These are phyloP conservation scores for Aspergillus fumigatus DNA, from an alignment of 2,329 filamentous ascomycete species.

Conservation along the genomic window DNA sequence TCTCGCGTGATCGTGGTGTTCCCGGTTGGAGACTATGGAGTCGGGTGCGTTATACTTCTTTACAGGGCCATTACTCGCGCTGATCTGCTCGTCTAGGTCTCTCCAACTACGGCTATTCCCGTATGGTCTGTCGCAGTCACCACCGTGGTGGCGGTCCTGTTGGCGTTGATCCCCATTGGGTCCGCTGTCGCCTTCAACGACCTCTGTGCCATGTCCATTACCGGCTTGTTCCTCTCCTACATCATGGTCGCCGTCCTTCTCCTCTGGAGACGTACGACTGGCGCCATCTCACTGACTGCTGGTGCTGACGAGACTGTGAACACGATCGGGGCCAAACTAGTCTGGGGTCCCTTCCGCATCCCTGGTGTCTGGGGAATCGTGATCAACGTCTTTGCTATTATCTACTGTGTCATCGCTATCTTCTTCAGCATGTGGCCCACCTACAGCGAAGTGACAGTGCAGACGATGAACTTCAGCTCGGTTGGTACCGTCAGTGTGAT, in stretches of 20 bases:
- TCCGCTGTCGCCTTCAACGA: conserved; percentile 48
- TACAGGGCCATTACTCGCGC: not conserved
- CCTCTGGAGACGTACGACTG: conserved; percentile 37
- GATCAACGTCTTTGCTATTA: conserved; percentile 41
- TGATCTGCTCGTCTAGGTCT: not conserved
- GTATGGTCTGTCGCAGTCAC: conserved; percentile 24
- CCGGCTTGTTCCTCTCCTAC: conserved; percentile 46
- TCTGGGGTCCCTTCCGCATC: conserved; percentile 23
- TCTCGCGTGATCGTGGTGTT: conserved; percentile 34
- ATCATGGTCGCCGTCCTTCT: conserved; percentile 44
- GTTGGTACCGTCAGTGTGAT: conserved; percentile 42
- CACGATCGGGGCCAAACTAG: conserved; percentile 10
- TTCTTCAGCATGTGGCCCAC: conserved; percentile 48
- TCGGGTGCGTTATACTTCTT: conserved; percentile 14
- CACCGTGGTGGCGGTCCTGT: conserved; percentile 27
- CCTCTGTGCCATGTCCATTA: conserved; percentile 45
- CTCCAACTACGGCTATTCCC: conserved; percentile 18
- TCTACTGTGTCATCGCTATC: conserved; percentile 42
- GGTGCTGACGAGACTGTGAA: conserved; percentile 30
- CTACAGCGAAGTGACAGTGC: conserved; percentile 28
- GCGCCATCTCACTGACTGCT: conserved; percentile 17
- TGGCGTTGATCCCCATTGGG: conserved; percentile 50
- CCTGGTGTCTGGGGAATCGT: conserved; percentile 40
- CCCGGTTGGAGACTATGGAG: conserved; percentile 26
- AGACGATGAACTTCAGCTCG: conserved; percentile 46